phyloP scores from a whole-genome alignment of 345 rosid species.

The Brassica nigra region DNA sequence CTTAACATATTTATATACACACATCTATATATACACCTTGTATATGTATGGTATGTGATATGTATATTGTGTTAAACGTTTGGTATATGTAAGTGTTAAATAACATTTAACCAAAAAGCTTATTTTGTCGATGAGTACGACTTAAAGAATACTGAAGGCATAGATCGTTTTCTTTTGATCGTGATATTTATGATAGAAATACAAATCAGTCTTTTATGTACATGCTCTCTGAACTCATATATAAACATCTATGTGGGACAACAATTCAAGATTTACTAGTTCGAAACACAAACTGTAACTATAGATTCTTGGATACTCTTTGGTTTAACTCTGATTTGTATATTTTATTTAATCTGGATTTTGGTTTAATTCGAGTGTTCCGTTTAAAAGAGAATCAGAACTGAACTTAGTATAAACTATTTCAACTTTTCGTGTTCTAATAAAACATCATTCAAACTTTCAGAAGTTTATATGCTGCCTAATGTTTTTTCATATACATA shows the following conservation, averaged over 20 bases:
- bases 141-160: neutral
- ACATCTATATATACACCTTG: conserved; percentile 23
- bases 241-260: neutral
- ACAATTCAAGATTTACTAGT: neutral
- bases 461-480: neutral
- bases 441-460: neutral
- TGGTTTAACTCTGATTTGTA: neutral
- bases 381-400: neutral
- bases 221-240: neutral
- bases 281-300: neutral
- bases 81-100: neutral
- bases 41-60: neutral
- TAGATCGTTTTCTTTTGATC: neutral
- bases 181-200: neutral
- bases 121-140: too few relatives aligned
- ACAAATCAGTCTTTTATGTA: neutral
- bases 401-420: neutral
- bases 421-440: neutral
- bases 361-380: neutral
- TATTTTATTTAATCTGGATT: neutral
- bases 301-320: neutral
- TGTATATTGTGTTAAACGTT: conserved; percentile 3
- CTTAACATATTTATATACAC: conserved; percentile 32
- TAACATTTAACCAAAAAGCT: too few relatives aligned
- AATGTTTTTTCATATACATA: too few relatives aligned